phyloP scores from a whole-genome alignment of 208 protist genomes.

The Leishmania gerbilli region DNA sequence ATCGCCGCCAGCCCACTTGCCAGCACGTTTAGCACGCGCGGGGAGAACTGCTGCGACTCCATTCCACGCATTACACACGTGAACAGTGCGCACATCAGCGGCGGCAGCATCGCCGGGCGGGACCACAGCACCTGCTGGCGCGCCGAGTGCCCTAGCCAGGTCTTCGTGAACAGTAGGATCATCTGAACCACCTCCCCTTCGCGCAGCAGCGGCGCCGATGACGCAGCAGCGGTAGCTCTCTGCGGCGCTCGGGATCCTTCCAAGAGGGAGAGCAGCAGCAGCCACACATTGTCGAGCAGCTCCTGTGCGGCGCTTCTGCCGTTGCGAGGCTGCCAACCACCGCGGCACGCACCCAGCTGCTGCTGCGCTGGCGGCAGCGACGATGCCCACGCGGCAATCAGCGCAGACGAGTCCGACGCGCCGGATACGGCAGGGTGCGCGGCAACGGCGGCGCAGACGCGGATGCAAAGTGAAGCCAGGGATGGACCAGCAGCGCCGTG shows the following conservation, averaged over 20 bases:
- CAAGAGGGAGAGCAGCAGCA: constrained; percentile 26
- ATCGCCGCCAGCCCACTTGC: constrained; percentile 29
- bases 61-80: constrained; percentile 53
- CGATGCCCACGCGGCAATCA: neutral
- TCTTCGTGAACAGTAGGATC: constrained; percentile 25
- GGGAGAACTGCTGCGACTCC: constrained; percentile 28
- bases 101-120: constrained; percentile 48
- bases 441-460: constrained; percentile 24
- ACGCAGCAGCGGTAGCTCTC: neutral
- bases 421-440: constrained; percentile 16
- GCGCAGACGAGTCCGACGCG: neutral
- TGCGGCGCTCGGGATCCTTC: neutral
- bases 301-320: constrained; percentile 4
- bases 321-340: neutral
- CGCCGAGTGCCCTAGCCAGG: constrained; percentile 14
- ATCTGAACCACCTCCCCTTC: constrained; percentile 25
- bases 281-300: constrained; percentile 31
- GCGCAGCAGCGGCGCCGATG: constrained; percentile 3
- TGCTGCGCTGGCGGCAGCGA: neutral
- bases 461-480: constrained; percentile 8
- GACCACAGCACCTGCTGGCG: constrained; percentile 55
- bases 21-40: constrained; percentile 64
- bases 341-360: neutral
- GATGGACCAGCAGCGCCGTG: neutral
- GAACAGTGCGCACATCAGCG: constrained; percentile 50